Evolutionary conservation across 164 flowering plant species (phyloP).

Genomic region (Vitis labrusca): DNA sequence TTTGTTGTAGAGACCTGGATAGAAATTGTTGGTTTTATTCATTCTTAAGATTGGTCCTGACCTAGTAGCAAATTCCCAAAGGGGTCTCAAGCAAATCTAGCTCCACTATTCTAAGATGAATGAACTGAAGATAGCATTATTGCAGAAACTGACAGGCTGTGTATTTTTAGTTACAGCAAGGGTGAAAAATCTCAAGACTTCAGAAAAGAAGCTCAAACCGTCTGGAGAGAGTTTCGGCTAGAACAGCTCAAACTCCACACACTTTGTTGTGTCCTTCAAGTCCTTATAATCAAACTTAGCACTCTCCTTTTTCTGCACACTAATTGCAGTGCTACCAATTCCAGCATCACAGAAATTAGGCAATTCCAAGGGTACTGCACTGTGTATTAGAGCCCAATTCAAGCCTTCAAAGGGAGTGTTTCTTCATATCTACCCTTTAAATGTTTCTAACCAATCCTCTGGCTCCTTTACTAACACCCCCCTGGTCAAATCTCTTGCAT

Average conservation of each 20-base stretch:
- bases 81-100: too few species aligned
- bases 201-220: not conserved
- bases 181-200: constrained; percentile 5
- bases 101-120: too few species aligned
- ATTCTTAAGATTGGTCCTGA: too few species aligned
- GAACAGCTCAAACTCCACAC: constrained; percentile 62
- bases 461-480: constrained; percentile 71
- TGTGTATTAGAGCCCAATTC: constrained; percentile 84
- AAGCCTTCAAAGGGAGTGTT: constrained; percentile 78
- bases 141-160: too few species aligned
- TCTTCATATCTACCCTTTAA: constrained; percentile 80
- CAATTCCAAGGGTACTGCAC: constrained; percentile 68
- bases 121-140: too few species aligned
- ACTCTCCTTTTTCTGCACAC: constrained; percentile 26
- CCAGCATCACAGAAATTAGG: constrained; percentile 44
- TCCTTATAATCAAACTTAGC: constrained; percentile 14
- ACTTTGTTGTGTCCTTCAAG: constrained; percentile 18
- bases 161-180: constrained; percentile 15
- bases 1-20: too few species aligned
- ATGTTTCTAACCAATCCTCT: constrained; percentile 64
- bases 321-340: constrained; percentile 3
- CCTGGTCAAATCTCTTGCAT: constrained; percentile 70
- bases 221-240: constrained; percentile 19
- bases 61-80: too few species aligned
- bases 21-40: too few species aligned